These are phyloP conservation scores for Fraxinus excelsior DNA, from an alignment of 257 asterid genomes.

Conservation along the genomic window DNA sequence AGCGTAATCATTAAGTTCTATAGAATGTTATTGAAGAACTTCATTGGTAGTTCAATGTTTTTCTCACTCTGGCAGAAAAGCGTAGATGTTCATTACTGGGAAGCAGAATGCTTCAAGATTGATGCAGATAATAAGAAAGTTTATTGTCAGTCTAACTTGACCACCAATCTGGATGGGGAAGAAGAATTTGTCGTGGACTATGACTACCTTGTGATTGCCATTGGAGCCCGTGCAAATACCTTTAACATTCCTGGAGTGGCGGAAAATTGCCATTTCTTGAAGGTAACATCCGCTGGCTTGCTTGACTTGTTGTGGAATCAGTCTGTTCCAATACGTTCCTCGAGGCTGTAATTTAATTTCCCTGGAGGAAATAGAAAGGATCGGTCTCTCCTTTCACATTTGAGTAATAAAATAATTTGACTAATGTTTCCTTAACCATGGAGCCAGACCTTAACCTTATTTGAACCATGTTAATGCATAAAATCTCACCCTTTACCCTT, in stretches of 20 bases:
- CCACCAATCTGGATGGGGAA: conserved; percentile 46
- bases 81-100: conserved; percentile 57
- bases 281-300: conserved; percentile 43
- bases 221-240: conserved; percentile 92
- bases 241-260: conserved; percentile 96
- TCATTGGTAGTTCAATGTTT: conserved; percentile 7
- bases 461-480: conserved; percentile 4
- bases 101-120: conserved; percentile 85
- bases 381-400: background rate
- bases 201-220: conserved; percentile 84
- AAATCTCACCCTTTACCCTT: background rate
- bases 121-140: conserved; percentile 82
- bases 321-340: background rate
- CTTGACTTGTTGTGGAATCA: background rate
- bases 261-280: conserved; percentile 84
- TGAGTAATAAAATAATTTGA: background rate
- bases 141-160: conserved; percentile 64
- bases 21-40: conserved; percentile 9
- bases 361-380: background rate
- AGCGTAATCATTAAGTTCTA: background rate
- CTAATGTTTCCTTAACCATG: background rate
- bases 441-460: background rate
- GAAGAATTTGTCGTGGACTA: conserved; percentile 85
- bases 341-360: background rate
- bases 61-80: conserved; percentile 61